phyloP scores from a whole-genome alignment of 139 green algal genomes.

The Chlamydomonas incerta region DNA sequence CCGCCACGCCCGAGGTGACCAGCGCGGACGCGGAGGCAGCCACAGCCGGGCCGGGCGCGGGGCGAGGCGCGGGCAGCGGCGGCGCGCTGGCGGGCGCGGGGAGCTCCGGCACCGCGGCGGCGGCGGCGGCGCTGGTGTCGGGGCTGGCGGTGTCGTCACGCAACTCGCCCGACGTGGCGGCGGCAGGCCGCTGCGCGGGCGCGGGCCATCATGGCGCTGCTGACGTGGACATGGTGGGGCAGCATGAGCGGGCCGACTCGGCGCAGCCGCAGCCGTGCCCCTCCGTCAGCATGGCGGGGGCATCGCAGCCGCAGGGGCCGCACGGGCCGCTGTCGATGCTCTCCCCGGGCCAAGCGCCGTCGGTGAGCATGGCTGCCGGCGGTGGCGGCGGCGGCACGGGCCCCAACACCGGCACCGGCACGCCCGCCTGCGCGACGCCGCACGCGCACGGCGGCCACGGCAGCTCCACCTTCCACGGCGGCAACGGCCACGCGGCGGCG shows the following conservation, averaged over 20 bases:
- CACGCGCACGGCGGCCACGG: too few relatives aligned
- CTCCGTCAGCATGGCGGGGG: too few relatives aligned
- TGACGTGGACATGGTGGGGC: not conserved
- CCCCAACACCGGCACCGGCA: too few relatives aligned
- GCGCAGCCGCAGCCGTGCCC: too few relatives aligned
- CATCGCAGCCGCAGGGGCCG: not conserved
- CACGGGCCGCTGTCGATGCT: not conserved
- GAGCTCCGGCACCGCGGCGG: not conserved
- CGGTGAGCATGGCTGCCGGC: not conserved
- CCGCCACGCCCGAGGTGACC: constrained; percentile 16
- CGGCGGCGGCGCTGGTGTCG: constrained; percentile 22
- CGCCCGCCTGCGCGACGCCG: too few relatives aligned
- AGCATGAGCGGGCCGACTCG: too few relatives aligned
- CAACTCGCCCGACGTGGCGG: not conserved
- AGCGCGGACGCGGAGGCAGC: not conserved
- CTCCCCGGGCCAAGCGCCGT: not conserved
- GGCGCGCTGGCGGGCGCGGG: not conserved
- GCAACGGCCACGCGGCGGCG: too few relatives aligned
- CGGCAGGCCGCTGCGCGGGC: not conserved
- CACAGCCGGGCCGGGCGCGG: too few relatives aligned
- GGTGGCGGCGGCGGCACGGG: not conserved
- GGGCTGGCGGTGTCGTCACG: constrained; percentile 34
- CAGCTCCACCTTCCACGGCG: too few relatives aligned
- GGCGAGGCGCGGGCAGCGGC: too few relatives aligned
- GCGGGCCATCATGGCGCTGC: not conserved